phyloP scores from a whole-genome alignment of 2,329 filamentous ascomycete genomes.

The Myotisia sp. region DNA sequence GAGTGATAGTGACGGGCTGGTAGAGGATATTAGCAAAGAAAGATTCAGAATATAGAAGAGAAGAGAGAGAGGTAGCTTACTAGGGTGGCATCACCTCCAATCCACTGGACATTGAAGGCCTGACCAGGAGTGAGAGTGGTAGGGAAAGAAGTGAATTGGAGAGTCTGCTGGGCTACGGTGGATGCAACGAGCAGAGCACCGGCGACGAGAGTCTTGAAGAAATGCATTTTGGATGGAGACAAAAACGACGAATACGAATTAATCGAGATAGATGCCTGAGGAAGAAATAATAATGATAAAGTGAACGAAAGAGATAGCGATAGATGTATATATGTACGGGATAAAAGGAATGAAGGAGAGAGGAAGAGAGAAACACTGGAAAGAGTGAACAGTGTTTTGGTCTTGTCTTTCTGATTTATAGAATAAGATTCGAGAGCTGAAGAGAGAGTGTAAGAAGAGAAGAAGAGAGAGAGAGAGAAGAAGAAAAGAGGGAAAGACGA shows the following conservation, averaged over 20 bases:
- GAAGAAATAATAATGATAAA: slow-evolving; percentile 2
- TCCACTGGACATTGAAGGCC: slow-evolving; percentile 36
- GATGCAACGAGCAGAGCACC: slow-evolving; percentile 31
- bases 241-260: neutral
- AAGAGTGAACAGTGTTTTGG: slow-evolving; percentile 5
- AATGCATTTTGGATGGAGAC: slow-evolving; percentile 37
- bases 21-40: slow-evolving; percentile 10
- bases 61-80: slow-evolving; percentile 14
- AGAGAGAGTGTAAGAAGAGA: slow-evolving; percentile 2
- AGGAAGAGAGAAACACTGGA: slow-evolving; percentile 4
- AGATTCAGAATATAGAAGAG: neutral
- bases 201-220: slow-evolving; percentile 36
- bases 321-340: neutral
- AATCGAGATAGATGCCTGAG: neutral
- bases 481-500: slow-evolving; percentile 2
- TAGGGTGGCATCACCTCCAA: slow-evolving; percentile 24
- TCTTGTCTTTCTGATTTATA: neutral
- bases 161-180: slow-evolving; percentile 32
- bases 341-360: slow-evolving; percentile 1
- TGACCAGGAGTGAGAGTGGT: slow-evolving; percentile 35
- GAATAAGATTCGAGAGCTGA: neutral
- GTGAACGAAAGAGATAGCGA: neutral
- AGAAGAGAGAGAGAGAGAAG: slow-evolving; percentile 1
- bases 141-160: slow-evolving; percentile 41
- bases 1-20: slow-evolving; percentile 40